phyloP scores from a whole-genome alignment of 768 basidiomycete species.

The Rhodosporidiobolus sp. region DNA sequence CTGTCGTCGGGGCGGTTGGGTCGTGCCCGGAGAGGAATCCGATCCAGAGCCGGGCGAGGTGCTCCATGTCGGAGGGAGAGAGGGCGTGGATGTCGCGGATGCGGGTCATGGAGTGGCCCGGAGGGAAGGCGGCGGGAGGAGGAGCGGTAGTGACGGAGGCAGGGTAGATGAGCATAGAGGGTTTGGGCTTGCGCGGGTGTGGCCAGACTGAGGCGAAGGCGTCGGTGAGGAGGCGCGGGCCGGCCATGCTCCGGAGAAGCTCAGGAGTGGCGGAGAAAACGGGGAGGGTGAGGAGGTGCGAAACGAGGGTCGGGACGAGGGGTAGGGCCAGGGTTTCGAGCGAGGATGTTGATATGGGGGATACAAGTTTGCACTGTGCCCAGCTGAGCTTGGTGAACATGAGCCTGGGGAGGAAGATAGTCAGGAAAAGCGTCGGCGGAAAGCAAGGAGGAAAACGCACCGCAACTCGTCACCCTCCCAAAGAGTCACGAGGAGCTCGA shows the following conservation, averaged over 20 bases:
- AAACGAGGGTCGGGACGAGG: neutral
- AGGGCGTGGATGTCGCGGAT: neutral
- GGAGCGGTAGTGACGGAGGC: neutral
- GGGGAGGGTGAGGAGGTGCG: slow-evolving; percentile 17
- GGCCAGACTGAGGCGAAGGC: slow-evolving; percentile 10
- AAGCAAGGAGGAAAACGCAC: slow-evolving; percentile 1
- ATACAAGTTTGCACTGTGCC: slow-evolving; percentile 9
- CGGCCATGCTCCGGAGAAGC: slow-evolving; percentile 17
- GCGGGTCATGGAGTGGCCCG: neutral
- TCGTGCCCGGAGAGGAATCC: neutral
- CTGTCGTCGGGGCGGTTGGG: neutral
- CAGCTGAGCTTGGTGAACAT: slow-evolving; percentile 27
- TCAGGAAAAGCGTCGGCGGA: neutral
- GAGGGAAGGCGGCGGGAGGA: neutral
- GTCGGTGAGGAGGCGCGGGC: slow-evolving; percentile 1
- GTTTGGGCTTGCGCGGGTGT: neutral
- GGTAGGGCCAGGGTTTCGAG: slow-evolving; percentile 9
- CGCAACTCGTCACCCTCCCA: slow-evolving; percentile 1
- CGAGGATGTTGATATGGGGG: neutral
- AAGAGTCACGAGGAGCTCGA: neutral
- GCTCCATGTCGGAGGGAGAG: neutral
- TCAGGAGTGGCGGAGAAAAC: neutral
- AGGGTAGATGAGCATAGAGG: neutral
- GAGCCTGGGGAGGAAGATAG: neutral
- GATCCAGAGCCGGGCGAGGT: neutral